Evolutionary conservation across 148 eudicot species (phyloP).

Genomic region (Linanthus parryae): DNA sequence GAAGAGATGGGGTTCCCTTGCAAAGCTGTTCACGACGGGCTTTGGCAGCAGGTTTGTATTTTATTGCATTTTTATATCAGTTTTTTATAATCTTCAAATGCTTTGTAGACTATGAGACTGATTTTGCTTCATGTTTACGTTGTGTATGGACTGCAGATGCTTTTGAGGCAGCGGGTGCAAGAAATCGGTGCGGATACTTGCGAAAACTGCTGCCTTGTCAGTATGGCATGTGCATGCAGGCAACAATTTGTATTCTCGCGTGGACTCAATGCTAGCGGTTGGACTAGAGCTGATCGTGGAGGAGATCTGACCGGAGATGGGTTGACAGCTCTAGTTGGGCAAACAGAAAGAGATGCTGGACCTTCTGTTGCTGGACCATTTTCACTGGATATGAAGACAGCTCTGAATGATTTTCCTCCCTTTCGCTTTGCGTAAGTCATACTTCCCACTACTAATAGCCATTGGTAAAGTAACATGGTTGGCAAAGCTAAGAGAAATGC

Average conservation of each 20-base stretch:
- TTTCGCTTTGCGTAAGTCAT: constrained; percentile 86
- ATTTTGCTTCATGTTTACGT: too few relatives aligned
- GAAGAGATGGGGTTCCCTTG: constrained; percentile 93
- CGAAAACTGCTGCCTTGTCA: constrained; percentile 69
- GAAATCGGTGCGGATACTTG: constrained; percentile 85
- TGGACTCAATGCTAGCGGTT: constrained; percentile 46
- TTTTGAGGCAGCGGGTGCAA: constrained; percentile 86
- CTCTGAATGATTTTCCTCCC: constrained; percentile 90
- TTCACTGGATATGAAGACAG: constrained; percentile 84
- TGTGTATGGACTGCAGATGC: constrained; percentile 52
- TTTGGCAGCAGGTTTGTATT: constrained; percentile 86
- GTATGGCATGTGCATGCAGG: constrained; percentile 75
- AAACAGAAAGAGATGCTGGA: constrained; percentile 41
- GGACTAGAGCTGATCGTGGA: constrained; percentile 62
- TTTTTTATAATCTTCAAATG: background rate
- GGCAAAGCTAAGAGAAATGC: too few relatives aligned
- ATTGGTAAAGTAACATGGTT: too few relatives aligned
- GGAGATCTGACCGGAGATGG: constrained; percentile 77
- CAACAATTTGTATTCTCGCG: constrained; percentile 63
- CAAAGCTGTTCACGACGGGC: constrained; percentile 88
- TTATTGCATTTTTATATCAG: constrained; percentile 1
- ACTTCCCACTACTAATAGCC: too few relatives aligned
- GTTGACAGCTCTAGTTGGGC: constrained; percentile 88
- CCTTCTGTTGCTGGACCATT: constrained; percentile 54
- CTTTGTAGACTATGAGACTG: too few relatives aligned